Evolutionary conservation across 139 green algal species (phyloP), one percentile per base, ranked within the genome.

Genomic region (Astrephomene gubernaculifera): DNA sequence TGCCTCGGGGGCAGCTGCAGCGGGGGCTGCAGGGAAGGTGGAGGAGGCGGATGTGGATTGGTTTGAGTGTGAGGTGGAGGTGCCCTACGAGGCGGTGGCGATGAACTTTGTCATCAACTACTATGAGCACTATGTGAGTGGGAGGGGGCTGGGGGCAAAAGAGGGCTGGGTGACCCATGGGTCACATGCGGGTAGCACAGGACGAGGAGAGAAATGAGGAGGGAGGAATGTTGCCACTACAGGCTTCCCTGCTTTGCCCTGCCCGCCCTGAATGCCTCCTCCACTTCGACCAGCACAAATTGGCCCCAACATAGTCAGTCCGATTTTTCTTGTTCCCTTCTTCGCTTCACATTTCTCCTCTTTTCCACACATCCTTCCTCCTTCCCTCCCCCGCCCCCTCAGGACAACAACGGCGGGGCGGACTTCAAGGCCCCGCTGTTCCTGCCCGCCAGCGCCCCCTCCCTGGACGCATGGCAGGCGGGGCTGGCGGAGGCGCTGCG

Each of bases 101-200:
- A 79, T 96, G 27, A 94, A 96, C 88, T 96, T 97, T 61, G 94
- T 97, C 21, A n/a, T 97, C 57, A 92, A 92, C 53, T 95, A 91
- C 78, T 91, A 90, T 35, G 89, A 95, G 44, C 85, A 90, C 63
- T 98, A 91, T 57, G 96, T 83, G 57, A 72, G 76, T 19, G 41
- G 45, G 36, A 21, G 4, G 4, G 36, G n/a, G 67, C 67, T 35
- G 17, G 36, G 63, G 19, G 63, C 29, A 39, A 31, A 9, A n/a
- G 49, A 57, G 49, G 49, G 49, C 12, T 57, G 49, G 49, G 49
- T 12, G 12, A 17, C 49, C 12, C 12, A 57, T 12, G 49, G 49
- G 49, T 17, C n/a, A n/a, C n/a, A n/a, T n/a, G 49, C 49, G 17
- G 49, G 49, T 12, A 17, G 49, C 49, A 57, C 49, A 57, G 49